Evolutionary conservation across 2,329 filamentous ascomycete species (phyloP).

Genomic region (Fusarium subtropicale): DNA sequence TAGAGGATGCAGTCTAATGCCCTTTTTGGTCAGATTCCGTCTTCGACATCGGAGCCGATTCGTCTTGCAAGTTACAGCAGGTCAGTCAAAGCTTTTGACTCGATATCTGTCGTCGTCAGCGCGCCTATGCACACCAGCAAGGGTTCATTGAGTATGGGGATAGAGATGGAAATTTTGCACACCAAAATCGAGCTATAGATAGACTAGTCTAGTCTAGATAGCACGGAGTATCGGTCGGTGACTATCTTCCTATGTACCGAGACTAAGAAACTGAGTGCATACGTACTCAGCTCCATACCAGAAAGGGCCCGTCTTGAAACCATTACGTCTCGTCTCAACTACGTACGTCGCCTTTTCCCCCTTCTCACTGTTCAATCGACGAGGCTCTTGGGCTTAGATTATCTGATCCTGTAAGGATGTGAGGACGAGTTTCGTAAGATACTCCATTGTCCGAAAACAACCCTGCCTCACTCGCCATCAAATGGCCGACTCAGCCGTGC

Average conservation of each 20-base stretch:
- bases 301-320: constrained; percentile 23
- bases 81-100: constrained; percentile 26
- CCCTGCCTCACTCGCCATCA: neutral
- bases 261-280: constrained; percentile 15
- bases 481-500: constrained; percentile 31
- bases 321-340: constrained; percentile 28
- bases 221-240: neutral
- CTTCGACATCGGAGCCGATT: constrained; percentile 15
- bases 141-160: constrained; percentile 12
- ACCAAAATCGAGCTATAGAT: constrained; percentile 2
- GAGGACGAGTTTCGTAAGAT: constrained; percentile 6
- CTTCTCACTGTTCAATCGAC: neutral
- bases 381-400: neutral
- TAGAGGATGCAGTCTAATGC: constrained; percentile 3
- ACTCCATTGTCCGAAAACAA: constrained; percentile 25
- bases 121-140: constrained; percentile 2
- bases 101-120: constrained; percentile 33
- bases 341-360: constrained; percentile 17
- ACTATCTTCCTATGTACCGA: neutral
- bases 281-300: constrained; percentile 30
- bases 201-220: neutral
- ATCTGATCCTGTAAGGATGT: constrained; percentile 14
- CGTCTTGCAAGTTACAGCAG: neutral
- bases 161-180: constrained; percentile 6
- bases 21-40: constrained; percentile 24